phyloP scores from a whole-genome alignment of 345 rosid genomes.

The Eucalyptus tenuipes region DNA sequence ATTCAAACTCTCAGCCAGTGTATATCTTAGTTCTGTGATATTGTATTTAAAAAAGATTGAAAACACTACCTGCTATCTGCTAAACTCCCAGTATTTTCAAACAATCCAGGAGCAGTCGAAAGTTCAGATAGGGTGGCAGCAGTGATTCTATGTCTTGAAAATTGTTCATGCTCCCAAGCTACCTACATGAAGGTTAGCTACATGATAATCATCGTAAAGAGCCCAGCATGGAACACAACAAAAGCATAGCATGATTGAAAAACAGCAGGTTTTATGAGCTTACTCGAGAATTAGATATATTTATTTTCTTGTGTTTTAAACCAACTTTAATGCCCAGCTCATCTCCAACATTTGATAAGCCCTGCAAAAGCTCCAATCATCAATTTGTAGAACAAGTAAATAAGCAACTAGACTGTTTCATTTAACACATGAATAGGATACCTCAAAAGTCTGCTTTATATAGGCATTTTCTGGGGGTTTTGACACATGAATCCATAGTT shows the following conservation, averaged over 20 bases:
- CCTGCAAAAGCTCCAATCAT: slow-evolving; percentile 30
- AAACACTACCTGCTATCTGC: slow-evolving; percentile 57
- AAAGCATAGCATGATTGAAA: not conserved
- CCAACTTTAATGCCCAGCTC: slow-evolving; percentile 70
- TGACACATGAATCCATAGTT: slow-evolving; percentile 73
- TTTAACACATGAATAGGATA: slow-evolving; percentile 4
- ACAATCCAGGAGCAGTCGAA: slow-evolving; percentile 61
- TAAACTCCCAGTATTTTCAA: slow-evolving; percentile 71
- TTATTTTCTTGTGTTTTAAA: slow-evolving; percentile 94
- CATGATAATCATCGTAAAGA: not conserved
- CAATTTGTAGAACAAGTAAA: not conserved
- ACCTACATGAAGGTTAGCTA: slow-evolving; percentile 46
- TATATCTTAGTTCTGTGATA: not conserved
- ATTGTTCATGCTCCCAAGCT: slow-evolving; percentile 99
- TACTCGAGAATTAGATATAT: slow-evolving; percentile 92
- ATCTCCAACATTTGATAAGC: slow-evolving; percentile 69
- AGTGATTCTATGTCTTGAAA: slow-evolving; percentile 89
- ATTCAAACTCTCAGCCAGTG: not conserved
- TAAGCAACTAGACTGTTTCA: not conserved
- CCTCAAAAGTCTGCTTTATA: slow-evolving; percentile 86
- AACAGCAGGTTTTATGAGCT: slow-evolving; percentile 14
- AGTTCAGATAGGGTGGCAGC: slow-evolving; percentile 89
- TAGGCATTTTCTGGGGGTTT: slow-evolving; percentile 95
- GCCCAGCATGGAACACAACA: not conserved
- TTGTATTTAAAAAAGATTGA: not conserved